phyloP scores from a whole-genome alignment of 306 rosid genomes.

The Quercus berberidifolia region DNA sequence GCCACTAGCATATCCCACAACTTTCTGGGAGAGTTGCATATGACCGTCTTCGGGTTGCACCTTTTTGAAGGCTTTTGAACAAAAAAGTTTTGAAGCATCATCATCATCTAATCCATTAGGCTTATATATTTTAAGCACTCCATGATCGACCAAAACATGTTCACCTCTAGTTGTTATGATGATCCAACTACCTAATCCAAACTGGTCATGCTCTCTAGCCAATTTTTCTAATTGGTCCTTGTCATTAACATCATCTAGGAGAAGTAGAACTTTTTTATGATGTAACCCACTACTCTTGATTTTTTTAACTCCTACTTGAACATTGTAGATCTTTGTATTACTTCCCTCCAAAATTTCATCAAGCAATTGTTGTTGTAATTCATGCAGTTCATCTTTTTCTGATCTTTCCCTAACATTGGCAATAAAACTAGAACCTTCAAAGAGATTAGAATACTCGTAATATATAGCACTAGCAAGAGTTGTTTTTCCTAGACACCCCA shows the following conservation, averaged over 20 bases:
- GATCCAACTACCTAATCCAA: neutral
- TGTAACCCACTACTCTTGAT: neutral
- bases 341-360: too few relatives aligned
- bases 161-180: neutral
- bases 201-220: neutral
- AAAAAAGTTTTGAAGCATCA: neutral
- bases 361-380: neutral
- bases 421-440: constrained; percentile 6
- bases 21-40: neutral
- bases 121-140: neutral
- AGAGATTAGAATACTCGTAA: too few relatives aligned
- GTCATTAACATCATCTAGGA: neutral
- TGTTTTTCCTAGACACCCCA: too few relatives aligned
- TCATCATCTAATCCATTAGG: neutral
- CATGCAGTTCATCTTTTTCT: neutral
- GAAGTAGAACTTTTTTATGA: neutral
- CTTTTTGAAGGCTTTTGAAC: neutral
- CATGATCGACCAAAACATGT: too few relatives aligned
- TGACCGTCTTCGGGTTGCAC: neutral
- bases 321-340: too few relatives aligned
- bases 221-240: neutral
- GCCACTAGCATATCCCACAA: neutral
- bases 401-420: neutral
- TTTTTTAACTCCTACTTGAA: neutral
- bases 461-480: too few relatives aligned